phyloP scores from a whole-genome alignment of 345 rosid species.

The Isatis tinctoria region DNA sequence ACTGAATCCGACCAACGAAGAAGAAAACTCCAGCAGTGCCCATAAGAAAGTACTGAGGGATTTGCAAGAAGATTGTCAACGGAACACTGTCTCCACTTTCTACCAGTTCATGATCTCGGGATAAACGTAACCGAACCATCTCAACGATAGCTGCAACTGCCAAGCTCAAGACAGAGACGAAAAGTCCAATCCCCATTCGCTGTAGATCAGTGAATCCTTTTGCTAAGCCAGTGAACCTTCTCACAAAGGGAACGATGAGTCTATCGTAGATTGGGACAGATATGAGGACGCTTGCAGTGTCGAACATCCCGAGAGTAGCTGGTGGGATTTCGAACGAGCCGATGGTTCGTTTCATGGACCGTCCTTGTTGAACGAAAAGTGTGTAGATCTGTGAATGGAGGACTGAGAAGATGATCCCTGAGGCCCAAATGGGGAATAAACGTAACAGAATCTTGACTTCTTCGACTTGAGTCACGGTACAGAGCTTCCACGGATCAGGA shows the following conservation, averaged over 20 bases:
- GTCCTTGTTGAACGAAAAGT: constrained; percentile 41
- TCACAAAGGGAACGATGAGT: constrained; percentile 28
- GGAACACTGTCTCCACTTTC: constrained; percentile 51
- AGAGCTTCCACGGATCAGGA: constrained; percentile 34
- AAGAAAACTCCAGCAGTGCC: constrained; percentile 82
- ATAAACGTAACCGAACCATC: constrained; percentile 40
- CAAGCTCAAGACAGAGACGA: constrained; percentile 50
- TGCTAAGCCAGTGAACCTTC: constrained; percentile 34
- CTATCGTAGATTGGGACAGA: constrained; percentile 39
- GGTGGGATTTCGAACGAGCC: constrained; percentile 41
- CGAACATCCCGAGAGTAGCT: constrained; percentile 37
- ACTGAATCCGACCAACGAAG: constrained; percentile 73
- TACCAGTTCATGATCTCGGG: constrained; percentile 57
- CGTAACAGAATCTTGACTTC: constrained; percentile 40
- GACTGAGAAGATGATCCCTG: constrained; percentile 34
- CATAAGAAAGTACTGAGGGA: constrained; percentile 69
- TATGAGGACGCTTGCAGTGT: constrained; percentile 34
- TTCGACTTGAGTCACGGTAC: constrained; percentile 50
- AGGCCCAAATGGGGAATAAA: constrained; percentile 40
- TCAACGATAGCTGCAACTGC: constrained; percentile 45
- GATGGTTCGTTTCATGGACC: constrained; percentile 36
- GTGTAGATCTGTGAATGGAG: constrained; percentile 41
- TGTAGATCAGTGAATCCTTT: constrained; percentile 62
- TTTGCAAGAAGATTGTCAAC: constrained; percentile 70
- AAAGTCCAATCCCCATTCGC: constrained; percentile 57